phyloP scores from a whole-genome alignment of 345 rosid genomes.

The Arabidopsis suecica region DNA sequence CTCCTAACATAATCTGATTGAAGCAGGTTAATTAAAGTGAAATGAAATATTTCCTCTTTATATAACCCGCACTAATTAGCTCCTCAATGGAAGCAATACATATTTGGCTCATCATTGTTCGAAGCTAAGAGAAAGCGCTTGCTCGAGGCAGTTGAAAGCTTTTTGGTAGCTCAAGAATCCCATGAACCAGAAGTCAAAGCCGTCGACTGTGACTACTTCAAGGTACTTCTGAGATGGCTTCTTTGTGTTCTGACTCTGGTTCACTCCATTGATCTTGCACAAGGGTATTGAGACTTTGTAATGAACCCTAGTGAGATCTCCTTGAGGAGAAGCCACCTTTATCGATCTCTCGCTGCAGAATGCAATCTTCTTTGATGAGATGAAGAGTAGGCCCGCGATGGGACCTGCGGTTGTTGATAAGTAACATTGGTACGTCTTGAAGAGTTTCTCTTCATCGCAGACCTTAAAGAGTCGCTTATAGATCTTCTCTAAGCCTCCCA shows the following conservation, averaged over 20 bases:
- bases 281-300: slow-evolving; percentile 74
- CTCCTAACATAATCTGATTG: slow-evolving; percentile 40
- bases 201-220: slow-evolving; percentile 67
- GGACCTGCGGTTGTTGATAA: slow-evolving; percentile 69
- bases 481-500: slow-evolving; percentile 52
- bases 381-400: slow-evolving; percentile 59
- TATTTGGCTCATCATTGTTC: slow-evolving; percentile 23
- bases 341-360: slow-evolving; percentile 54
- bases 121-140: slow-evolving; percentile 46
- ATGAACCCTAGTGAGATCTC: slow-evolving; percentile 51
- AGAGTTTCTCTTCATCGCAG: slow-evolving; percentile 54
- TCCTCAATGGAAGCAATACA: neutral
- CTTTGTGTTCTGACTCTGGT: slow-evolving; percentile 58
- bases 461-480: slow-evolving; percentile 53
- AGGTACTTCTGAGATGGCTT: slow-evolving; percentile 76
- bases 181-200: slow-evolving; percentile 92
- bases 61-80: slow-evolving; percentile 28
- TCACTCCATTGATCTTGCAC: slow-evolving; percentile 55
- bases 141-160: slow-evolving; percentile 65
- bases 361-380: slow-evolving; percentile 50
- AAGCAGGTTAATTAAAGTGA: slow-evolving; percentile 35
- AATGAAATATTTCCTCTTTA: slow-evolving; percentile 38
- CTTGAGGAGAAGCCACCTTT: slow-evolving; percentile 51
- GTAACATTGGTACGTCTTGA: slow-evolving; percentile 62
- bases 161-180: slow-evolving; percentile 76